Base-by-base conservation (phyloP, 2,329 filamentous ascomycete species). In the Cercospora canescens region DNA sequence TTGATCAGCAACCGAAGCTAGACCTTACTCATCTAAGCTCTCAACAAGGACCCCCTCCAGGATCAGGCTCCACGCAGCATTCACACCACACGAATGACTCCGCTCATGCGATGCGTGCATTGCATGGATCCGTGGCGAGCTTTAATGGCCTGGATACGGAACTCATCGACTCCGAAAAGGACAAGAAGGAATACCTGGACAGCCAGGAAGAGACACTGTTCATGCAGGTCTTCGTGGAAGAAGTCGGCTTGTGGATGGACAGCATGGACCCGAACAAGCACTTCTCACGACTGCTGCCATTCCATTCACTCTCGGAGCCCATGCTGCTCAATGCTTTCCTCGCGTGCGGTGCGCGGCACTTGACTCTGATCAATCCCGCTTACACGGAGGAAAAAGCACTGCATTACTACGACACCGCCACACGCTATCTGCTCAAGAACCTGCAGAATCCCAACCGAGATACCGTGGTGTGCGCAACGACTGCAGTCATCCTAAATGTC, bases 161-260 rank as follows among this genome's bases (percentile, higher is more conserved):
- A 14, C 58, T 69, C 24, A 59, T 77, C 41, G 80, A 80, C 21
- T 80, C 80, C 16, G 76, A 81, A 24, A 80, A 79, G 64, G 81
- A 81, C 60, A 79, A 80, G 32, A 81, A 87, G 39, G 86, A 91
- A 60, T 92, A 87, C 71, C 83, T 97, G 54, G 89, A 87, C 69
- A 88, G 87, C 3, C 86, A 89, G 9, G 91, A 96, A 65, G 93
- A 97, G 76, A 86, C 95, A 0, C 81, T 90, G n/a, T 93, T 93
- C 75, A 92, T 97, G 90, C 92, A 96, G 77, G 89, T 93, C 0
- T 98, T 96, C 76, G 90, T 96, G 6, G 91, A 96, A 74, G 91
- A 97, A 70, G 92, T 98, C 2, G 93, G 91, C 0, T 79, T 93
- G 3, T 97, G 94, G 93, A 96, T 98, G 92, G 94, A 97, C 79